Evolutionary conservation across 495 filamentous ascomycete genomes (phyloP), one percentile per base, ranked within the genome.

Genomic region (Neurospora hispaniola): DNA sequence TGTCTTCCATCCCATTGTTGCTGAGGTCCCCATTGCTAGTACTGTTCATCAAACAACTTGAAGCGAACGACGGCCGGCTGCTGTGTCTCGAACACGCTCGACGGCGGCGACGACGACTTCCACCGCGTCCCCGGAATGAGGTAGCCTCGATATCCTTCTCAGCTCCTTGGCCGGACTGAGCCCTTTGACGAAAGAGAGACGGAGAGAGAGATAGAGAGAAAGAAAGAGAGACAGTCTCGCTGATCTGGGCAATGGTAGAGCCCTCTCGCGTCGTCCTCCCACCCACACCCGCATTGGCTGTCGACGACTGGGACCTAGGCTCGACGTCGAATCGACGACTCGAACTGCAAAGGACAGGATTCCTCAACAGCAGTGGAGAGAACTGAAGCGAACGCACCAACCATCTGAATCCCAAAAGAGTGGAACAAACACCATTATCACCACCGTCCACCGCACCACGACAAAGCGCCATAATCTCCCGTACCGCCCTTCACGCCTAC

Each of bases 91-190:
- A 69, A 72, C 72, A 66, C 54, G 71, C 70, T 73, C 74, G 74
- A 76, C 48, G 16, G 16, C 43, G 74, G 75, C 48, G 20, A 38
- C 62, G 40, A 31, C 70, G 40, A 44, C 71, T 31, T 74, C 54
- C 74, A 69, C 69, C 77, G 76, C 74, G 66, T 75, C 71, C 59
- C 59, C 83, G 85, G 82, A 84, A 86, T 86, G 85, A 80, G 84
- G 85, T 86, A 86, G 82, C 80, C 80, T 76, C 73, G 74, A 80
- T 79, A 80, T 76, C 80, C 80, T 74, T 79, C 84, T 86, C 85
- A 85, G 85, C 81, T 85, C 85, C 85, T 79, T 85, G 76, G 80
- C 82, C 79, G 85, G 85, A 86, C 85, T 86, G 85, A 84, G 85
- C 78, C 73, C 20, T 74, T 70, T 70, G 66, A 54, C 54, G 48